phyloP scores from a whole-genome alignment of 495 filamentous ascomycete genomes.

The Neurospora sp. region DNA sequence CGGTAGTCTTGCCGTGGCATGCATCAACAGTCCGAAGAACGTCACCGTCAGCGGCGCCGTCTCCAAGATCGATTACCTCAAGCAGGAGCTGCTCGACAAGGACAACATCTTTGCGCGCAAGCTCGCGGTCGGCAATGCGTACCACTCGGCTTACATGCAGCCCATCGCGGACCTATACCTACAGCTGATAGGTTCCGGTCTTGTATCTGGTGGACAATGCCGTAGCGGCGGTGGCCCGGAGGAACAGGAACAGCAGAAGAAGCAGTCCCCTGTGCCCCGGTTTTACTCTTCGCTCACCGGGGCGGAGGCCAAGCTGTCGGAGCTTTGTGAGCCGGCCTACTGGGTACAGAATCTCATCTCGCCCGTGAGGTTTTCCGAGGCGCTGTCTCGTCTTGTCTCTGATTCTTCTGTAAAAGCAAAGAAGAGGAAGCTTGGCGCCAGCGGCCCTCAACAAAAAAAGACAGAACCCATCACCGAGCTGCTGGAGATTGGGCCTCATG shows the following conservation, averaged over 20 bases:
- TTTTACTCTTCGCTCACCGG: slow-evolving; percentile 5
- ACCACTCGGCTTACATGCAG: slow-evolving; percentile 37
- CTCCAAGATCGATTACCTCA: slow-evolving; percentile 23
- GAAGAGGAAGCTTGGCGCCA: background rate
- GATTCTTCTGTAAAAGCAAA: too few species aligned
- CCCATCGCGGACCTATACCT: slow-evolving; percentile 27
- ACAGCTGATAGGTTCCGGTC: too few species aligned
- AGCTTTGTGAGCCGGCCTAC: background rate
- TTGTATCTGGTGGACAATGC: background rate
- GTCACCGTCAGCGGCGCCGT: slow-evolving; percentile 36
- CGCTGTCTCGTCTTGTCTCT: background rate
- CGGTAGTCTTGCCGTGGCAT: slow-evolving; percentile 23
- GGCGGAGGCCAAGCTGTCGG: background rate
- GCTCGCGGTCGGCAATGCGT: slow-evolving; percentile 29
- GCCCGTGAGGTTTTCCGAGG: slow-evolving; percentile 3
- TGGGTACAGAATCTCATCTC: slow-evolving; percentile 2
- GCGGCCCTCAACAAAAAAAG: background rate
- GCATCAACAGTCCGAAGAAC: slow-evolving; percentile 37
- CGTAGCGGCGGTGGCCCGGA: too few species aligned
- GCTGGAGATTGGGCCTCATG: slow-evolving; percentile 42
- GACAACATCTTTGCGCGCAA: slow-evolving; percentile 23
- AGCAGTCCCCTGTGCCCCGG: background rate
- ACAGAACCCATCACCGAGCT: background rate
- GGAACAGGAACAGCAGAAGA: too few species aligned
- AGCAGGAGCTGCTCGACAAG: slow-evolving; percentile 11